Evolutionary conservation across 805 yeast genomes (phyloP), one percentile per base, ranked within the genome.

Genomic region (Candida jianshihensis): DNA sequence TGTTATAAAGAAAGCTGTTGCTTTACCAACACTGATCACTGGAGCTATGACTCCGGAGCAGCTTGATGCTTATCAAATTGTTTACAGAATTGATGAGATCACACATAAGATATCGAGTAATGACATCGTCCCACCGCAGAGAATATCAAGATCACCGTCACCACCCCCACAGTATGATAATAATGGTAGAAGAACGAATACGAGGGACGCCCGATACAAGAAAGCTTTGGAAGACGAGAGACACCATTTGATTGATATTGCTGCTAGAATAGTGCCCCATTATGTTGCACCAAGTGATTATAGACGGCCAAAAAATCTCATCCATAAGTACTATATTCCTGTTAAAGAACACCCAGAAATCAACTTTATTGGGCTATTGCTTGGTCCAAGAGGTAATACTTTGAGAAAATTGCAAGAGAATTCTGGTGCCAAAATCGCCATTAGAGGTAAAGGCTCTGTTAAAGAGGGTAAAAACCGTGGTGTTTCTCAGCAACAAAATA

Each of bases 361-460:
- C 48, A 92, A 92, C 60, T 90, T 90, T 54, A 84, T 92, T 36
- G 99, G 99, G 0, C 67, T 83, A 35, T 61, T 92, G 16, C 60
- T 92, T 34, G 99, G 99, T 0, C 98, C 99, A 22, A 78, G 99
- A 66, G 99, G 97, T 18, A 81, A 83, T 49, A 90, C 96, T 0
- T 61, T 90, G 48, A 75, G 84, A 41, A 75, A 76, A 48, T 62
- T 94, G 59, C 95, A 90, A 54, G 78, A 75, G 20, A 78, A 81
- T 34, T 81, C 95, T 27, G 96, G 96, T 1, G 96, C 97, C 14
- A 75, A 72, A 46, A 81, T 92, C 40, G 94, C 89, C 3, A 84
- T 92, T 34, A 70, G 99, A 47, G 99, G 99, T 19, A 79, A 83
- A 47, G 99, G 99, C 0, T 89, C 97, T 1, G 95, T 88, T 15